These are phyloP conservation scores for Lentinus polychrous DNA, from an alignment of 1,284 basidiomycete genomes.

Conservation along the genomic window DNA sequence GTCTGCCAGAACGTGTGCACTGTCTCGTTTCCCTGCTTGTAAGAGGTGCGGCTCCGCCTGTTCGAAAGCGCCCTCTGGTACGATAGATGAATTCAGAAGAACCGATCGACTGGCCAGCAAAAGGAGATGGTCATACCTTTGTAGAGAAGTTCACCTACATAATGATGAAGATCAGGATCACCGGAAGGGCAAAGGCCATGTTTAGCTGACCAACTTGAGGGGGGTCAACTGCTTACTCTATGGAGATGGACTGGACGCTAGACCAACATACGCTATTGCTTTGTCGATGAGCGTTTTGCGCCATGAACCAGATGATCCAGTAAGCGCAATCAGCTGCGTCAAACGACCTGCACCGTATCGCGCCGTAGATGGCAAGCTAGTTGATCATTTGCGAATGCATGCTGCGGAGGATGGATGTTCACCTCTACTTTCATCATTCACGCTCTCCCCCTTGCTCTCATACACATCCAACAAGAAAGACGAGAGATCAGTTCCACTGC, in stretches of 20 bases:
- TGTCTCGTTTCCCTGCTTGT: constrained; percentile 80
- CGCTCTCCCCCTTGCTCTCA: constrained; percentile 57
- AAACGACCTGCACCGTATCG: constrained; percentile 47
- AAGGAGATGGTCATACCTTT: constrained; percentile 55
- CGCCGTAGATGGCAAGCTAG: neutral
- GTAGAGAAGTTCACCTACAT: constrained; percentile 81
- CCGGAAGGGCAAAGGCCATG: constrained; percentile 73
- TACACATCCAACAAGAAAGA: constrained; percentile 78
- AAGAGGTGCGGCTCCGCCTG: constrained; percentile 77
- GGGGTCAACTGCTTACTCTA: neutral
- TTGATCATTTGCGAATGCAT: neutral
- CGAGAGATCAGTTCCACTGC: constrained; percentile 81
- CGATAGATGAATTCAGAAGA: neutral
- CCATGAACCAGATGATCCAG: constrained; percentile 71
- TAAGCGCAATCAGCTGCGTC: constrained; percentile 77
- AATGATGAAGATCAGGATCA: constrained; percentile 81
- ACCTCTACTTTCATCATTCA: constrained; percentile 77
- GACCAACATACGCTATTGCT: constrained; percentile 57
- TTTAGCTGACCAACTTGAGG: constrained; percentile 72
- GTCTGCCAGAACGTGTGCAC: constrained; percentile 78
- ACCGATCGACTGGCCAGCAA: neutral
- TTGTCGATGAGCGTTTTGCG: constrained; percentile 76
- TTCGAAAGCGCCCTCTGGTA: constrained; percentile 65
- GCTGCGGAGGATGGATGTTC: constrained; percentile 15
- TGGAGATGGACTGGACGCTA: neutral